Evolutionary conservation across 768 basidiomycete genomes (phyloP).

Genomic region (Phallus indusiatus): DNA sequence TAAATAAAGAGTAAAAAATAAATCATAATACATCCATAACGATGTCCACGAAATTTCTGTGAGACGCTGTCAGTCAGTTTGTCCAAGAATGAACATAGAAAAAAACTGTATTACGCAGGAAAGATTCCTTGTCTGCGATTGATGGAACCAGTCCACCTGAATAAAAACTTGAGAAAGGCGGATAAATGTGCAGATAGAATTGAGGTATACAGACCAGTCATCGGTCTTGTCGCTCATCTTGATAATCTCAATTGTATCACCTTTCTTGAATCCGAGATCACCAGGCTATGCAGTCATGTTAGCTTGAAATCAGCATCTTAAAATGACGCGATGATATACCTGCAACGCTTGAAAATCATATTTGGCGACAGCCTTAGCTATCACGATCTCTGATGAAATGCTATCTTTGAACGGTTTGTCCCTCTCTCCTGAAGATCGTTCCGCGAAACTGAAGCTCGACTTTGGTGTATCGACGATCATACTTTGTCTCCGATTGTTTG

Average conservation of each 20-base stretch:
- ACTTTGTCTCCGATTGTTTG: not conserved
- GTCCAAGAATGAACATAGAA: not conserved
- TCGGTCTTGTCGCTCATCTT: slow-evolving; percentile 63
- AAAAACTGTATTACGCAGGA: slow-evolving; percentile 36
- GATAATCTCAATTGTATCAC: slow-evolving; percentile 61
- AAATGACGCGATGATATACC: slow-evolving; percentile 27
- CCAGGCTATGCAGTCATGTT: slow-evolving; percentile 37
- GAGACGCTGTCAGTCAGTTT: not conserved
- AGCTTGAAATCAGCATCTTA: slow-evolving; percentile 7
- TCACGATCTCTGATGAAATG: slow-evolving; percentile 40
- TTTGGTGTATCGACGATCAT: not conserved
- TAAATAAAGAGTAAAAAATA: not conserved
- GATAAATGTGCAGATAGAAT: too few relatives aligned
- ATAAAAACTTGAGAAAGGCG: not conserved
- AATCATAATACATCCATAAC: not conserved
- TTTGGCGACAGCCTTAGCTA: slow-evolving; percentile 65
- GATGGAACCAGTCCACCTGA: slow-evolving; percentile 73
- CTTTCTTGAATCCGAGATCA: slow-evolving; percentile 68
- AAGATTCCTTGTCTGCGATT: slow-evolving; percentile 56
- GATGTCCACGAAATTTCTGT: slow-evolving; percentile 5
- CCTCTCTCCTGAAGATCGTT: slow-evolving; percentile 38
- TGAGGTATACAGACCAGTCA: slow-evolving; percentile 56
- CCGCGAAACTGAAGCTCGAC: slow-evolving; percentile 23
- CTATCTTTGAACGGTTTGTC: slow-evolving; percentile 28
- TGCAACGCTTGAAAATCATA: slow-evolving; percentile 68